A percentile compares a stretch with the other conserved stretches of the same genome.
Conservation (phyloP, 371 early-diverging fungal species). For the Blastocladiella emersonii region DNA sequence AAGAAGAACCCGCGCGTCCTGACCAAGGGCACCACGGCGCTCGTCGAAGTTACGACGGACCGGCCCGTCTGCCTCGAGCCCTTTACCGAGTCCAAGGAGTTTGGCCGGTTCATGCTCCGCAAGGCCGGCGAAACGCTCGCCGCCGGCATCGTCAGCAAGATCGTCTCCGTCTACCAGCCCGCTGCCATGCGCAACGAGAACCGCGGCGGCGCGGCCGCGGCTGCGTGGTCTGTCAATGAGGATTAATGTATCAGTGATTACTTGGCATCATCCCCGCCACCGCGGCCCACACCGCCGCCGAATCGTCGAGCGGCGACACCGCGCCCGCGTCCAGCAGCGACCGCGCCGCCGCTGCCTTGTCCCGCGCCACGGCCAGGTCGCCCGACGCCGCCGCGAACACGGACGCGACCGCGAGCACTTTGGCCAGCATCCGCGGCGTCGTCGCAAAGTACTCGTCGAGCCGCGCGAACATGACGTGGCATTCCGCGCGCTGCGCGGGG, state of each 20-base stretch:
- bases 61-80: conserved; percentile 71
- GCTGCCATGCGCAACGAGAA: neutral
- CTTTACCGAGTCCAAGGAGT: conserved; percentile 65
- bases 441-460: neutral
- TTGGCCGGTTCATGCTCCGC: conserved; percentile 80
- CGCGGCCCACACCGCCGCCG: neutral
- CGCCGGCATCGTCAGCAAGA: conserved; percentile 68
- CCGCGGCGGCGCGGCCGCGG: no score
- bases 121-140: conserved; percentile 76
- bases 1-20: conserved; percentile 71
- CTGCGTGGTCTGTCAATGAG: neutral
- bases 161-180: conserved; percentile 14
- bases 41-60: conserved; percentile 59
- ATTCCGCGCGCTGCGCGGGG: neutral
- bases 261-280: no score
- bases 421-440: neutral
- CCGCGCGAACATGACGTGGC: neutral
- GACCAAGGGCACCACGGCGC: conserved; percentile 62
- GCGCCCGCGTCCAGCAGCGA: neutral
- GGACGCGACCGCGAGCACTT: neutral
- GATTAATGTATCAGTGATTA: no score
- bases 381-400: neutral
- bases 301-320: neutral
- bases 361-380: neutral
- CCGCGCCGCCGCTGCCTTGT: neutral